Evolutionary conservation across 495 filamentous ascomycete species (phyloP).

Genomic region (Neurospora sublineolata): DNA sequence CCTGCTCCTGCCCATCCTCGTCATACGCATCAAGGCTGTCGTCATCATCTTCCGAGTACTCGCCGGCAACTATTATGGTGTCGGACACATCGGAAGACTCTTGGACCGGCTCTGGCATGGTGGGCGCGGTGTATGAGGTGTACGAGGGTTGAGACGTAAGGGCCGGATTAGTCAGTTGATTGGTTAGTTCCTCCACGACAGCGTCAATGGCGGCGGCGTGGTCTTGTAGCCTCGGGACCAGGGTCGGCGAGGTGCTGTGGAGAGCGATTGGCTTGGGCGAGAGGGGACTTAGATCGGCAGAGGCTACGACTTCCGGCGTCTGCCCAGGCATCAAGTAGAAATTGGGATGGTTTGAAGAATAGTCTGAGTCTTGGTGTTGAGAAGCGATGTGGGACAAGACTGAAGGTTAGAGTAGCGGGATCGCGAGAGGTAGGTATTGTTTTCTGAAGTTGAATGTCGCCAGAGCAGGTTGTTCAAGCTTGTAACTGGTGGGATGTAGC

Average conservation of each 20-base stretch:
- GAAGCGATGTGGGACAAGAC: neutral
- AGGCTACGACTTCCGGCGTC: slow-evolving; percentile 23
- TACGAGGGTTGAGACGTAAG: neutral
- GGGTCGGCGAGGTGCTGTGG: slow-evolving; percentile 21
- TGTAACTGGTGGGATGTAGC: neutral
- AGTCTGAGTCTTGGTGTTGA: neutral
- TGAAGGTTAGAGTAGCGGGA: neutral
- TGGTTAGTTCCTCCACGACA: neutral
- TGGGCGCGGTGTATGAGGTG: neutral
- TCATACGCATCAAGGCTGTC: slow-evolving; percentile 24
- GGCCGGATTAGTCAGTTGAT: neutral
- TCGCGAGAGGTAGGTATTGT: neutral
- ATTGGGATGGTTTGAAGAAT: neutral
- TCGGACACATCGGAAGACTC: slow-evolving; percentile 12
- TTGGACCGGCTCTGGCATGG: slow-evolving; percentile 8
- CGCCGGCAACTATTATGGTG: slow-evolving; percentile 22
- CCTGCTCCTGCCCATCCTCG: slow-evolving; percentile 14
- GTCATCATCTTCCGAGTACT: slow-evolving; percentile 20
- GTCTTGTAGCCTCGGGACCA: slow-evolving; percentile 28
- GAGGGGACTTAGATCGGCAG: slow-evolving; percentile 27
- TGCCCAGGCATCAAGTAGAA: slow-evolving; percentile 24
- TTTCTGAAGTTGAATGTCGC: neutral
- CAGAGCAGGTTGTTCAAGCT: neutral
- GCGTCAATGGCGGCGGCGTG: slow-evolving; percentile 17
- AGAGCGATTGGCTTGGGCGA: slow-evolving; percentile 17